Evolutionary conservation across 306 rosid genomes (phyloP).

Genomic region (Dryas octopetala): DNA sequence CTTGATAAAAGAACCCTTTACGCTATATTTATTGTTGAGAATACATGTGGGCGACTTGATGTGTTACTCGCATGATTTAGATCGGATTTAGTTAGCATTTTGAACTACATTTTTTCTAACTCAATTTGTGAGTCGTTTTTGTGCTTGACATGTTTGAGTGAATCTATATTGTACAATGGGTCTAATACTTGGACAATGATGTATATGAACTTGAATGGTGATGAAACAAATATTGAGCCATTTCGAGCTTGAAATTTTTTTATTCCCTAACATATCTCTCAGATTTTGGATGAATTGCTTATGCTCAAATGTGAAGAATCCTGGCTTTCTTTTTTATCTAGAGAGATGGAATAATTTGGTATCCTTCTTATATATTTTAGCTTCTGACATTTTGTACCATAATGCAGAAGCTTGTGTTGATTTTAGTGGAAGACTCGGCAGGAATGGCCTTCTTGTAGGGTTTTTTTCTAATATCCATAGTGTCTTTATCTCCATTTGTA

Average conservation of each 20-base stretch:
- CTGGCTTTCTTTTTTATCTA: background rate
- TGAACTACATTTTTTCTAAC: background rate
- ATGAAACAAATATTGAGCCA: background rate
- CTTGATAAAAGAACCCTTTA: background rate
- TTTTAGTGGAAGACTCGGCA: conserved; percentile 10
- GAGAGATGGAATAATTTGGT: background rate
- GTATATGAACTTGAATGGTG: background rate
- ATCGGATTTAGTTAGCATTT: background rate
- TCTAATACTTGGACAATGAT: background rate
- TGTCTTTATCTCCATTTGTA: background rate
- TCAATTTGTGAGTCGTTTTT: background rate
- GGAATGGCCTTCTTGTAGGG: conserved; percentile 16
- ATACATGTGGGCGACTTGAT: background rate
- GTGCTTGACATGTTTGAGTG: background rate
- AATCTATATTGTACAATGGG: background rate
- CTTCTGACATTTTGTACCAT: conserved; percentile 12
- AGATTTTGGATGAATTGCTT: background rate
- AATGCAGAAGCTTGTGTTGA: conserved; percentile 18
- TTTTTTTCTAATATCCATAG: conserved; percentile 5
- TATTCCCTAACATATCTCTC: background rate
- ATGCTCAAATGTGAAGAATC: background rate
- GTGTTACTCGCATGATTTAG: background rate
- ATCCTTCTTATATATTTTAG: background rate
- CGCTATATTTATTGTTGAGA: background rate
- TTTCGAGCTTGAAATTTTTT: background rate